Conservation (phyloP, 176 grass and related monocot species). For the Alopecurus myosuroides region DNA sequence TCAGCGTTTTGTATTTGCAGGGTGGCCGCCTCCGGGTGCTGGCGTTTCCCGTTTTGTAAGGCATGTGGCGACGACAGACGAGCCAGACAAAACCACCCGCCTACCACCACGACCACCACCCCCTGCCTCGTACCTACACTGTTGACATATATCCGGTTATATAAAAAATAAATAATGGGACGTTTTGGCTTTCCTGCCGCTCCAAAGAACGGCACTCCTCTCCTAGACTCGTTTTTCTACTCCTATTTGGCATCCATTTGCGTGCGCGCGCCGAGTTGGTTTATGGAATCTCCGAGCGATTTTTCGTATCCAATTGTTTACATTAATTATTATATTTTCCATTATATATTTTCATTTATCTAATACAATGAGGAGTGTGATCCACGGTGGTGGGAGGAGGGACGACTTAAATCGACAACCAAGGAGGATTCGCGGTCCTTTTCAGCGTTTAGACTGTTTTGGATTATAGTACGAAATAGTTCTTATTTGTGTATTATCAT, state of each 20-base stretch:
- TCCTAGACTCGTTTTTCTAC: too few species aligned
- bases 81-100: background rate
- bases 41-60: slow-evolving; percentile 3
- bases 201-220: background rate
- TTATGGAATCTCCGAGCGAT: too few species aligned
- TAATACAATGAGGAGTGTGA: background rate
- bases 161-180: background rate
- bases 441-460: too few species aligned
- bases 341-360: too few species aligned
- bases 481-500: too few species aligned
- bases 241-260: too few species aligned
- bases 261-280: too few species aligned
- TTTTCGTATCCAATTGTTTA: too few species aligned
- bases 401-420: background rate
- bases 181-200: background rate
- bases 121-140: background rate
- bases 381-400: background rate
- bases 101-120: background rate
- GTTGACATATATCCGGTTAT: background rate
- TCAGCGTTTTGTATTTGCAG: background rate
- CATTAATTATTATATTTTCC: too few species aligned
- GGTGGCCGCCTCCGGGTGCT: background rate
- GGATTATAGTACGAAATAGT: too few species aligned
- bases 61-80: background rate
- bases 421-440: too few species aligned